Evolutionary conservation across 768 basidiomycete genomes (phyloP).

Genomic region (Pisolithus microcarpus): DNA sequence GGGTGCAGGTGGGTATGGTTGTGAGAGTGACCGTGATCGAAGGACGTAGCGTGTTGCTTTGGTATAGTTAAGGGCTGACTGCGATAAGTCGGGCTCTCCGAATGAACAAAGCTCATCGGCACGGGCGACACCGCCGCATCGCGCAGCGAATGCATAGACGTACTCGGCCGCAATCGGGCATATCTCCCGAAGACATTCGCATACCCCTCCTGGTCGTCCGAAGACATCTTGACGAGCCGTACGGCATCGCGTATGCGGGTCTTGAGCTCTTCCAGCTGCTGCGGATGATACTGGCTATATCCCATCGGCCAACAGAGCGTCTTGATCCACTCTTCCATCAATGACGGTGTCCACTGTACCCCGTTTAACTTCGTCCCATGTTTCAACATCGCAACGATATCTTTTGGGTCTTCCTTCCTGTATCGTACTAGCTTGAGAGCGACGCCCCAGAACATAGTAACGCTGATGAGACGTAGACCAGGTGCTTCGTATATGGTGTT

Average conservation of each 20-base stretch:
- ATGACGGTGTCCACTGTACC: slow-evolving; percentile 46
- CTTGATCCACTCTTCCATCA: slow-evolving; percentile 52
- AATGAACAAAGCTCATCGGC: no score
- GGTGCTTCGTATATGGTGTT: slow-evolving; percentile 53
- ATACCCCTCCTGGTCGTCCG: slow-evolving; percentile 9
- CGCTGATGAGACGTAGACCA: slow-evolving; percentile 52
- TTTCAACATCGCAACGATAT: slow-evolving; percentile 62
- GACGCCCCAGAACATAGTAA: slow-evolving; percentile 66
- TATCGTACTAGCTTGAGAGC: slow-evolving; percentile 69
- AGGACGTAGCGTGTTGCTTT: no score
- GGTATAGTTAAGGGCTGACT: no score
- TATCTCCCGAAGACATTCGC: slow-evolving; percentile 1
- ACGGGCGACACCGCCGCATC: no score
- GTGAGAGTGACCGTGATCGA: neutral
- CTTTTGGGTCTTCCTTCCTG: slow-evolving; percentile 51
- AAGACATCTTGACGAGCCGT: slow-evolving; percentile 11
- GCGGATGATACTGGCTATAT: slow-evolving; percentile 42
- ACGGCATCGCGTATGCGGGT: slow-evolving; percentile 52
- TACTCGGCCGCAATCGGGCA: slow-evolving; percentile 1
- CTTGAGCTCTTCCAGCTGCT: slow-evolving; percentile 39
- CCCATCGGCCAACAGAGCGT: slow-evolving; percentile 59
- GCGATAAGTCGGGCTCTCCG: no score
- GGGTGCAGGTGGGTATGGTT: neutral
- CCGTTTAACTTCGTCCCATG: slow-evolving; percentile 48
- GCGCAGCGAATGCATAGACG: no score